Evolutionary conservation across 495 filamentous ascomycete species (phyloP).

Genomic region (Aspergillus haitiensis): DNA sequence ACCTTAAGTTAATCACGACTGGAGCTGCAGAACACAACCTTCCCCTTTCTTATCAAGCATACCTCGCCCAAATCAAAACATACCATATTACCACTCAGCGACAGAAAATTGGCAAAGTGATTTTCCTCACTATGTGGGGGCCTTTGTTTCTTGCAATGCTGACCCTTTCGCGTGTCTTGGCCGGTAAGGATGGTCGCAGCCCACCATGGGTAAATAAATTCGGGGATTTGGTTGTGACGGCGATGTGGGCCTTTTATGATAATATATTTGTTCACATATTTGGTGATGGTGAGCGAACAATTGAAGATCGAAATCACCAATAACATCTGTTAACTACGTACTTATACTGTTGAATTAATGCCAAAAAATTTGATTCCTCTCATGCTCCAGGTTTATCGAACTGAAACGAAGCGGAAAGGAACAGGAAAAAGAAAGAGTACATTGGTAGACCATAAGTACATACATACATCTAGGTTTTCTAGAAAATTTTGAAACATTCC

Average conservation of each 20-base stretch:
- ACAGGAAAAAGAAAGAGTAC: no score
- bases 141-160: constrained; percentile 59
- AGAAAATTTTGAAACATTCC: no score
- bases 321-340: background rate
- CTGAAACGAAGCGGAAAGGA: no score
- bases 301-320: constrained; percentile 11
- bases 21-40: constrained; percentile 78
- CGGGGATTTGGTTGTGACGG: constrained; percentile 47
- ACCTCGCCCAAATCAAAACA: constrained; percentile 62
- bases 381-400: no score
- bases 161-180: constrained; percentile 45
- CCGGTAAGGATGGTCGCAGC: constrained; percentile 62
- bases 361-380: no score
- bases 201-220: constrained; percentile 65
- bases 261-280: constrained; percentile 62
- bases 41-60: constrained; percentile 69
- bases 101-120: constrained; percentile 62
- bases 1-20: constrained; percentile 71
- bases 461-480: background rate
- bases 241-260: constrained; percentile 79
- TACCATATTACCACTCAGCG: constrained; percentile 66
- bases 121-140: constrained; percentile 61
- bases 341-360: background rate
- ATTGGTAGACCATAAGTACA: background rate
- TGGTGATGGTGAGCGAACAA: constrained; percentile 86